Conservation (phyloP, 1,284 basidiomycete genomes). For the Ganoderma boninense region DNA sequence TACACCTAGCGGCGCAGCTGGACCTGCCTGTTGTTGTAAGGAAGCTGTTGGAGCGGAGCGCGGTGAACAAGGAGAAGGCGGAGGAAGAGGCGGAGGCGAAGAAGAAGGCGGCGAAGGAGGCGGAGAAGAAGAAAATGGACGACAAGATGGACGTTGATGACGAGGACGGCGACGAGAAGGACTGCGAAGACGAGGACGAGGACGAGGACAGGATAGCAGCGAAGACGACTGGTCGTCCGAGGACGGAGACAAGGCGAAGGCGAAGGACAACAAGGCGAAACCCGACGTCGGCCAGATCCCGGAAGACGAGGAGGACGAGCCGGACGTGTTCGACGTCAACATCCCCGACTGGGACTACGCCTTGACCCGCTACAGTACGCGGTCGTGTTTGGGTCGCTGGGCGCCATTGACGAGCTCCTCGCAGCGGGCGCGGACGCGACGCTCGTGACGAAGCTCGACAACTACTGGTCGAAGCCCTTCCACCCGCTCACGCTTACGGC, state of each 20-base stretch:
- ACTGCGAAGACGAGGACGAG: slow-evolving; percentile 34
- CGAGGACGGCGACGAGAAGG: slow-evolving; percentile 42
- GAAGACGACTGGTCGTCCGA: slow-evolving; percentile 45
- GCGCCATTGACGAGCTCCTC: slow-evolving; percentile 56
- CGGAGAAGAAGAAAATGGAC: slow-evolving; percentile 38
- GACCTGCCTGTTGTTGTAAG: slow-evolving; percentile 51
- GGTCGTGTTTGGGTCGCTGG: slow-evolving; percentile 53
- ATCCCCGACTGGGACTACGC: slow-evolving; percentile 64
- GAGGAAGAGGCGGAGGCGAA: slow-evolving; percentile 43
- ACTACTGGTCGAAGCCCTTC: slow-evolving; percentile 37
- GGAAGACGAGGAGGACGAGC: slow-evolving; percentile 55
- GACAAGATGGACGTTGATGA: slow-evolving; percentile 43
- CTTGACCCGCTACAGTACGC: slow-evolving; percentile 62
- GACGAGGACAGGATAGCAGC: slow-evolving; percentile 40
- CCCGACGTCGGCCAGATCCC: slow-evolving; percentile 47
- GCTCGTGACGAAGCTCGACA: slow-evolving; percentile 36
- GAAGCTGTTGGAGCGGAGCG: slow-evolving; percentile 59
- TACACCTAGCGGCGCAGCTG: slow-evolving; percentile 64
- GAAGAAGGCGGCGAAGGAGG: slow-evolving; percentile 36
- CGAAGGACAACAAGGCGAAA: slow-evolving; percentile 30
- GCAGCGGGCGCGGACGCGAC: slow-evolving; percentile 51
- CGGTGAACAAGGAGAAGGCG: slow-evolving; percentile 44
- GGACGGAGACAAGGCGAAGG: slow-evolving; percentile 34
- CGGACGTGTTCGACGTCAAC: slow-evolving; percentile 63
- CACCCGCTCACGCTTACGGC: slow-evolving; percentile 60